Conservation (phyloP, 495 filamentous ascomycete species). For the Penicillium egyptiacum region DNA sequence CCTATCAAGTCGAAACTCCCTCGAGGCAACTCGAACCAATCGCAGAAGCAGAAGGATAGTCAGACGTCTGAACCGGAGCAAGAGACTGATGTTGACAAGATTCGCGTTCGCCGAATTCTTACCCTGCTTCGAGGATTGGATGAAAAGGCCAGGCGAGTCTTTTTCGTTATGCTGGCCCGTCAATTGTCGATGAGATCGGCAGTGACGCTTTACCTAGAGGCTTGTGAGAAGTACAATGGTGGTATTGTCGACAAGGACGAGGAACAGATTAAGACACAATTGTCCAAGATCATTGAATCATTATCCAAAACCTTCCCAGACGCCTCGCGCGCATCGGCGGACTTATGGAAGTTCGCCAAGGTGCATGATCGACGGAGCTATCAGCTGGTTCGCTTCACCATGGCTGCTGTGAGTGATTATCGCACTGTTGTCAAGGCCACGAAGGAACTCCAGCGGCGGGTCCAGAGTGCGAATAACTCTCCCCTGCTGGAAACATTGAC, state of each 20-base stretch:
- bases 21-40: slow-evolving; percentile 59
- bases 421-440: slow-evolving; percentile 84
- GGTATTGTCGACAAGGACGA: slow-evolving; percentile 75
- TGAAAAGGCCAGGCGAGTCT: slow-evolving; percentile 74
- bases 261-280: slow-evolving; percentile 63
- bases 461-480: slow-evolving; percentile 62
- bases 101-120: slow-evolving; percentile 81
- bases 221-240: slow-evolving; percentile 84
- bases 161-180: slow-evolving; percentile 80
- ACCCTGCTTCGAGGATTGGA: slow-evolving; percentile 78
- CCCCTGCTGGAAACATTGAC: slow-evolving; percentile 73
- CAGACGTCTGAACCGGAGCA: slow-evolving; percentile 46
- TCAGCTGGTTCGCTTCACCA: slow-evolving; percentile 81
- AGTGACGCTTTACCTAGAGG: slow-evolving; percentile 68
- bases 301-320: slow-evolving; percentile 76
- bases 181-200: slow-evolving; percentile 69
- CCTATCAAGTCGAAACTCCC: slow-evolving; percentile 68
- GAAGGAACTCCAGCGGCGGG: slow-evolving; percentile 81
- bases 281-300: slow-evolving; percentile 66
- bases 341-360: slow-evolving; percentile 89
- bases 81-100: slow-evolving; percentile 72
- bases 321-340: slow-evolving; percentile 58
- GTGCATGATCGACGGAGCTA: slow-evolving; percentile 87
- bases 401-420: slow-evolving; percentile 86
- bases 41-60: slow-evolving; percentile 56